phyloP scores from a whole-genome alignment of 192 early-diverging fungal species.

The Linnemannia zychae region DNA sequence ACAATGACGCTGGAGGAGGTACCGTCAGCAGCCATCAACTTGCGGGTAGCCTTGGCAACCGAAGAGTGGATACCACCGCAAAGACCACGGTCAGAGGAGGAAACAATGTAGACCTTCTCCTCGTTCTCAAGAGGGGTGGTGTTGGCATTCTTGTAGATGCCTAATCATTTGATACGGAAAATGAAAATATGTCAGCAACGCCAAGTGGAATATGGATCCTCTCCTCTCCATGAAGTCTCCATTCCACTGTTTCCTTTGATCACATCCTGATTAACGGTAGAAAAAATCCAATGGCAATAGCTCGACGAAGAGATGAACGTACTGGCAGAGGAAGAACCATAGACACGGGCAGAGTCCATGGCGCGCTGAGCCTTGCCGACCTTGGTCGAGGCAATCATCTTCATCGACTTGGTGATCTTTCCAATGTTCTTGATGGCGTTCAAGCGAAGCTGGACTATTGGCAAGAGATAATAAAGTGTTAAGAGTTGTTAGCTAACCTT shows the following conservation, averaged over 20 bases:
- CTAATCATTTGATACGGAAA: constrained; percentile 51
- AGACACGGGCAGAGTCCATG: constrained; percentile 90
- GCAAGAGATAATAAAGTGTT: neutral
- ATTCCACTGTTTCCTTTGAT: neutral
- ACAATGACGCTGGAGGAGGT: constrained; percentile 68
- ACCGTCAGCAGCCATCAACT: constrained; percentile 61
- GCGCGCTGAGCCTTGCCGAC: constrained; percentile 88
- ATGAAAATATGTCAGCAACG: neutral
- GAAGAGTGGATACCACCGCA: constrained; percentile 99
- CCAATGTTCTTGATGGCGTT: constrained; percentile 98
- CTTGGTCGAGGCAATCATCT: constrained; percentile 99
- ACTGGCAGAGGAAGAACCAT: constrained; percentile 76
- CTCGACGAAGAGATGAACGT: constrained; percentile 20
- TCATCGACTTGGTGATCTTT: constrained; percentile 99
- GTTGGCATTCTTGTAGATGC: constrained; percentile 80
- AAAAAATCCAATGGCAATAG: neutral
- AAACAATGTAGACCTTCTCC: constrained; percentile 82
- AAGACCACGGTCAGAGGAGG: constrained; percentile 97
- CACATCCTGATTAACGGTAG: constrained; percentile 1
- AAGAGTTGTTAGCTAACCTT: neutral
- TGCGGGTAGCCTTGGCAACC: constrained; percentile 87
- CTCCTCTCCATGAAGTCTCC: neutral
- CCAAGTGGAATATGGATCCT: neutral
- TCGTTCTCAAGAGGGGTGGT: constrained; percentile 72
- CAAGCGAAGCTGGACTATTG: constrained; percentile 89